Conservation (phyloP, 805 yeast genomes). For the Metschnikowia santaceciliae region DNA sequence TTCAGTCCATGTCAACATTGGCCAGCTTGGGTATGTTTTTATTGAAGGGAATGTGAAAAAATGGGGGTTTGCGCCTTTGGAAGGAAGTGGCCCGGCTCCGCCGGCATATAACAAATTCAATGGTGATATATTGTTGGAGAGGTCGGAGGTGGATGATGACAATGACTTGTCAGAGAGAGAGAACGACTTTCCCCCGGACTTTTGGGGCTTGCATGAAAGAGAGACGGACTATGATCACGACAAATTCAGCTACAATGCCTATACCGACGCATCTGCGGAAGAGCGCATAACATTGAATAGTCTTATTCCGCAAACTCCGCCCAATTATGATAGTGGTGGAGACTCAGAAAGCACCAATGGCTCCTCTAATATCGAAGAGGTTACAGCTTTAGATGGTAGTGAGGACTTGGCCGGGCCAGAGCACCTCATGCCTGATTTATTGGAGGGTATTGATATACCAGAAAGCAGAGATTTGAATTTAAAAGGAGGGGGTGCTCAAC, state of each 20-base stretch:
- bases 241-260: slow-evolving; percentile 37
- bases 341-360: neutral
- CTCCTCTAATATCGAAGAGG: neutral
- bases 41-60: slow-evolving; percentile 91
- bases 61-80: slow-evolving; percentile 93
- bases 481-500: neutral
- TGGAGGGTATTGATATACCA: neutral
- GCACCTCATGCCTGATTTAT: neutral
- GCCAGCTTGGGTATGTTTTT: slow-evolving; percentile 84
- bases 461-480: neutral
- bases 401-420: neutral
- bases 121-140: slow-evolving; percentile 72
- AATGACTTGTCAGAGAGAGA: slow-evolving; percentile 41
- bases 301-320: slow-evolving; percentile 35
- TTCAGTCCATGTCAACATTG: slow-evolving; percentile 81
- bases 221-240: slow-evolving; percentile 20
- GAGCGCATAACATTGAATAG: slow-evolving; percentile 42
- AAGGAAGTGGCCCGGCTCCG: slow-evolving; percentile 87
- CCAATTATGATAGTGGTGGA: slow-evolving; percentile 21
- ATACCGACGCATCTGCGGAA: slow-evolving; percentile 35
- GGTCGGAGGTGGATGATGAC: slow-evolving; percentile 52
- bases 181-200: slow-evolving; percentile 55
- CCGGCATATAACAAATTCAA: slow-evolving; percentile 84
- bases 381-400: neutral
- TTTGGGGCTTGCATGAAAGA: slow-evolving; percentile 39